A percentile compares a stretch with the other conserved stretches of the same genome.
Conservation (phyloP, 176 grass and related monocot species). For the Pharus latifolius region DNA sequence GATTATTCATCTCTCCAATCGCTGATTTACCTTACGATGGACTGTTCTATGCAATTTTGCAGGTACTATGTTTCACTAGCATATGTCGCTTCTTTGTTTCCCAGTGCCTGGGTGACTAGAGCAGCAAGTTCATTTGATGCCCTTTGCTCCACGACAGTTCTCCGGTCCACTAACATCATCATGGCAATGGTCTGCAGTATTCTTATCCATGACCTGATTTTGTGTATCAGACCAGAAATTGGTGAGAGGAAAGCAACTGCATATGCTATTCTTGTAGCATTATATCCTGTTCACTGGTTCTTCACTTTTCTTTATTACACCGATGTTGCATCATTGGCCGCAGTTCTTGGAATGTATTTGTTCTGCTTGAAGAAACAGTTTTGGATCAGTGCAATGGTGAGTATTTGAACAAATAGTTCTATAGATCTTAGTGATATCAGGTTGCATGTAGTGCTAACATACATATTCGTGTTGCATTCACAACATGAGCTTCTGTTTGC, state of each 20-base stretch:
- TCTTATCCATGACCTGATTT: slow-evolving; percentile 70
- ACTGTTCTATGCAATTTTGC: slow-evolving; percentile 36
- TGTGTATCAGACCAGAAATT: slow-evolving; percentile 48
- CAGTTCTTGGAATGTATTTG: slow-evolving; percentile 85
- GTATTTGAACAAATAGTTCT: slow-evolving; percentile 2
- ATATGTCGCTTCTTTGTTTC: slow-evolving; percentile 75
- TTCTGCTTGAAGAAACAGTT: slow-evolving; percentile 69
- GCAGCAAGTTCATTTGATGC: slow-evolving; percentile 25
- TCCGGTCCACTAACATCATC: slow-evolving; percentile 79
- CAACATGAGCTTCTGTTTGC: background rate
- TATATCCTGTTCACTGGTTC: slow-evolving; percentile 87
- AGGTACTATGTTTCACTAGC: slow-evolving; percentile 86
- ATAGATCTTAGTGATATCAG: background rate
- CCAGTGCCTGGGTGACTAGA: slow-evolving; percentile 40
- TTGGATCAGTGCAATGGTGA: slow-evolving; percentile 72
- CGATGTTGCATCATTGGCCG: slow-evolving; percentile 69
- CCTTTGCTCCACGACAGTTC: slow-evolving; percentile 55
- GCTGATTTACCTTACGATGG: slow-evolving; percentile 16
- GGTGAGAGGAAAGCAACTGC: slow-evolving; percentile 52
- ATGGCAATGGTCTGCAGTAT: slow-evolving; percentile 56
- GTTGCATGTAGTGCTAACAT: background rate
- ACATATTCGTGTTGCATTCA: background rate
- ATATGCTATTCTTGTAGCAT: slow-evolving; percentile 54
- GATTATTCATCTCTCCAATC: background rate
- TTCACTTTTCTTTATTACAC: slow-evolving; percentile 96